Evolutionary conservation across 148 eudicot species (phyloP).

Genomic region (Rhododendron vialii): DNA sequence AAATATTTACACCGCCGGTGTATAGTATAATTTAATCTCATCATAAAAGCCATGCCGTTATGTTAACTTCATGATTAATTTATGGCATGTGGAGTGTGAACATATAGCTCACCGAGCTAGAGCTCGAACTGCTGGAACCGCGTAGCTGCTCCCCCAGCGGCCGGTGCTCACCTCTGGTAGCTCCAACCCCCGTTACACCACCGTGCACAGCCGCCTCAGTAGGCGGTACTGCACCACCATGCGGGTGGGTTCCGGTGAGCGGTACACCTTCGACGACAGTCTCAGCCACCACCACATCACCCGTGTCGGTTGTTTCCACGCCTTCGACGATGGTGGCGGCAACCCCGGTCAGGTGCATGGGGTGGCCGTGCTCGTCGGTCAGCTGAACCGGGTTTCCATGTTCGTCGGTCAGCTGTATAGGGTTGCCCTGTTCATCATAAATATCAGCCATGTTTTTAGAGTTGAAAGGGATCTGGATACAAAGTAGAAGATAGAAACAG

Average conservation of each 20-base stretch:
- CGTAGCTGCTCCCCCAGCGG: constrained; percentile 24
- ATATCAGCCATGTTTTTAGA: constrained; percentile 50
- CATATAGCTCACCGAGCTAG: constrained; percentile 43
- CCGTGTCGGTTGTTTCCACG: constrained; percentile 18
- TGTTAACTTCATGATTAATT: background rate
- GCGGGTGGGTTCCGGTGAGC: background rate
- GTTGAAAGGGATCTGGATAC: background rate
- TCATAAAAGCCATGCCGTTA: too few species aligned
- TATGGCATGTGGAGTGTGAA: background rate
- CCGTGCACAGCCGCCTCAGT: background rate
- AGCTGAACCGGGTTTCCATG: constrained; percentile 61
- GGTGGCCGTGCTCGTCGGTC: constrained; percentile 72
- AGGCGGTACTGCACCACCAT: background rate
- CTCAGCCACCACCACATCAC: background rate
- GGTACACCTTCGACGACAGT: background rate
- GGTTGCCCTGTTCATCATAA: constrained; percentile 62
- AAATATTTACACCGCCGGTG: too few species aligned
- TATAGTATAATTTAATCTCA: too few species aligned
- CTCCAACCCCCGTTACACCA: background rate
- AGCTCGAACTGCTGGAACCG: constrained; percentile 37
- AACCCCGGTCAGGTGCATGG: constrained; percentile 61
- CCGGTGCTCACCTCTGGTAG: constrained; percentile 4
- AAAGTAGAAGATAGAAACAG: background rate
- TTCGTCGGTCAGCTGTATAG: constrained; percentile 60
- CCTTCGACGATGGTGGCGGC: constrained; percentile 22